These are phyloP conservation scores for Fusarium incarnatum DNA, from an alignment of 2,329 filamentous ascomycete genomes.

Conservation along the genomic window DNA sequence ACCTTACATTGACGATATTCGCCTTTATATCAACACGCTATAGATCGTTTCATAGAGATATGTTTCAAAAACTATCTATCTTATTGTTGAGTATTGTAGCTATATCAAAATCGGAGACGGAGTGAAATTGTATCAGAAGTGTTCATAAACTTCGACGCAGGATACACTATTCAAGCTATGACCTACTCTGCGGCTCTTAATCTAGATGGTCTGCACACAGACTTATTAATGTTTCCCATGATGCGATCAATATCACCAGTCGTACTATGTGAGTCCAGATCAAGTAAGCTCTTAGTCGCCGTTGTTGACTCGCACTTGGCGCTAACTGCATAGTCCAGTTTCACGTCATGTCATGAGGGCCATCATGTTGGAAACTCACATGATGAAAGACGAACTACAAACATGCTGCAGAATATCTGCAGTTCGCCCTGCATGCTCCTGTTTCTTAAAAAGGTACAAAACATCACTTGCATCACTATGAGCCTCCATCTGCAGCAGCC, in stretches of 20 bases:
- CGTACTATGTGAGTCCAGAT: neutral
- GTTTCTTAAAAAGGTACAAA: neutral
- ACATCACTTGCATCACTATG: neutral
- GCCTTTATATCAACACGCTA: neutral
- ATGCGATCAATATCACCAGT: neutral
- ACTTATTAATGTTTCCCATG: neutral
- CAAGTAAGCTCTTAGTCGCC: neutral
- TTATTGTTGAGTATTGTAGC: neutral
- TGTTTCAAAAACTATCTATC: neutral
- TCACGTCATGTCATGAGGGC: neutral
- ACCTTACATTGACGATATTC: neutral
- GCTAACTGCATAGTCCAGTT: constrained; percentile 12
- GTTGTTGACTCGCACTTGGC: neutral
- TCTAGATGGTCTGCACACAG: neutral
- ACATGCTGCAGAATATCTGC: neutral
- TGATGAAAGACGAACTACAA: neutral
- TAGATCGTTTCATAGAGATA: neutral
- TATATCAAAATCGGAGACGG: neutral
- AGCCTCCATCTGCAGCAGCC: constrained; percentile 2
- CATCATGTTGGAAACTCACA: neutral
- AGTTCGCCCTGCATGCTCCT: neutral
- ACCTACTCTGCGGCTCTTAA: neutral
- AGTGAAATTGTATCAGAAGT: neutral
- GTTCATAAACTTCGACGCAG: neutral
- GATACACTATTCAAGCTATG: neutral